Evolutionary conservation across 192 early-diverging fungal species (phyloP).

Genomic region (Martensiomyces pterosporus): DNA sequence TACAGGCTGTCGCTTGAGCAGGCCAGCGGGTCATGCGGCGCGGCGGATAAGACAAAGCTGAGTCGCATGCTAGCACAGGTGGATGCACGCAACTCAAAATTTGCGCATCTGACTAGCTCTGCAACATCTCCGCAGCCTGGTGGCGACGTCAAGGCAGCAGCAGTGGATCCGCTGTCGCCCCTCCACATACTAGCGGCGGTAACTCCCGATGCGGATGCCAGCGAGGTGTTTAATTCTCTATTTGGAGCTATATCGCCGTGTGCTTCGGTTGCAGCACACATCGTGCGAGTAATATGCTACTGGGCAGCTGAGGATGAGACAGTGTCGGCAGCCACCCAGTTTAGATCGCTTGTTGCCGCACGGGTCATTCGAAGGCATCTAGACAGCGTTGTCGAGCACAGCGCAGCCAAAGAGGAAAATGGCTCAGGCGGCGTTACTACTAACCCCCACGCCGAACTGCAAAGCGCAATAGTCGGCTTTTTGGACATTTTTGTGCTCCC

Average conservation of each 20-base stretch:
- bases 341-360: conserved; percentile 16
- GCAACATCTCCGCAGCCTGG: no score
- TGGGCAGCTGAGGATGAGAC: conserved; percentile 28
- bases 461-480: conserved; percentile 23
- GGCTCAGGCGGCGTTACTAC: no score
- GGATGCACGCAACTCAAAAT: conserved; percentile 20
- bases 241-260: conserved; percentile 1
- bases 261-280: background rate
- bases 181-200: conserved; percentile 9
- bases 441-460: conserved; percentile 8
- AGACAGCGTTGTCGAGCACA: background rate
- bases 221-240: conserved; percentile 2
- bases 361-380: conserved; percentile 9
- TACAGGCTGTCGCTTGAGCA: conserved; percentile 12
- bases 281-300: conserved; percentile 30
- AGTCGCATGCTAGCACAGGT: conserved; percentile 9
- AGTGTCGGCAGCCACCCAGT: conserved; percentile 2
- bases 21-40: background rate
- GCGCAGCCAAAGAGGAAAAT: background rate
- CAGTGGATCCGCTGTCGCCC: no score
- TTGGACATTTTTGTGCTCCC: conserved; percentile 27
- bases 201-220: conserved; percentile 9
- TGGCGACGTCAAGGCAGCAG: conserved; percentile 1
- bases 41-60: background rate
- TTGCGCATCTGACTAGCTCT: no score